A percentile compares a stretch with the other conserved stretches of the same genome.
These are phyloP conservation scores for Polytolypa hystricis DNA, from an alignment of 2,329 filamentous ascomycete genomes.

Conservation along the genomic window DNA sequence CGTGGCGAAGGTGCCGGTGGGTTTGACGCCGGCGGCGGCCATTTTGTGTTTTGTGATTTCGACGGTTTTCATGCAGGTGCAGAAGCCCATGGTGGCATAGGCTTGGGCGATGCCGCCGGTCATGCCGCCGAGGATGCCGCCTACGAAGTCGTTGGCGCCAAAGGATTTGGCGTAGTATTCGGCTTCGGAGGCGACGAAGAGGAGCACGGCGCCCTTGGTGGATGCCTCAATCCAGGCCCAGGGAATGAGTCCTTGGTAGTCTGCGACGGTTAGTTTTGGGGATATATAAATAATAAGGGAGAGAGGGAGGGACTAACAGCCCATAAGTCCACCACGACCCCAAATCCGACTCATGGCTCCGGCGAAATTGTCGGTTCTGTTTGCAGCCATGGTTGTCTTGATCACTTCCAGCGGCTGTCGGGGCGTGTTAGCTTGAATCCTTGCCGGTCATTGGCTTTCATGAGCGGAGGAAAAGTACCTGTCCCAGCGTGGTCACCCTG, in stretches of 20 bases:
- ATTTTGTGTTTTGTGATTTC: slow-evolving; percentile 99
- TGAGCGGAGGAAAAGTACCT: slow-evolving; percentile 32
- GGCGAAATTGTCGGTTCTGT: slow-evolving; percentile 78
- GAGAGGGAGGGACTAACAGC: slow-evolving; percentile 63
- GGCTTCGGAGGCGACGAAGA: slow-evolving; percentile 97
- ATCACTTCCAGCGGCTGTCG: slow-evolving; percentile 82
- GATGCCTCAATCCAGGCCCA: slow-evolving; percentile 99
- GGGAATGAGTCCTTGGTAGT: slow-evolving; percentile 98
- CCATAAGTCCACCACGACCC: slow-evolving; percentile 82
- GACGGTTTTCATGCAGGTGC: slow-evolving; percentile 99
- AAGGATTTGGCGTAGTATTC: slow-evolving; percentile 82
- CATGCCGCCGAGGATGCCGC: slow-evolving; percentile 85
- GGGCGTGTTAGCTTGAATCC: slow-evolving; percentile 1
- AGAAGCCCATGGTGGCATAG: slow-evolving; percentile 99
- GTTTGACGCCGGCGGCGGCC: slow-evolving; percentile 68
- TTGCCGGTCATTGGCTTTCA: background rate
- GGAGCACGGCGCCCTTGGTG: slow-evolving; percentile 96
- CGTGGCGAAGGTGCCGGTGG: slow-evolving; percentile 81
- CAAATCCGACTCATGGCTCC: slow-evolving; percentile 78
- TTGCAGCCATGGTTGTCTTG: slow-evolving; percentile 99
- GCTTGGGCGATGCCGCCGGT: slow-evolving; percentile 91
- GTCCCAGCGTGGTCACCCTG: slow-evolving; percentile 57
- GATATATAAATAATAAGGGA: slow-evolving; percentile 1
- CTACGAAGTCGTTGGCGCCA: slow-evolving; percentile 76
- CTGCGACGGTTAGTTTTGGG: slow-evolving; percentile 37